Evolutionary conservation across 495 filamentous ascomycete genomes (phyloP).

Genomic region (Daldinia vernicosa): DNA sequence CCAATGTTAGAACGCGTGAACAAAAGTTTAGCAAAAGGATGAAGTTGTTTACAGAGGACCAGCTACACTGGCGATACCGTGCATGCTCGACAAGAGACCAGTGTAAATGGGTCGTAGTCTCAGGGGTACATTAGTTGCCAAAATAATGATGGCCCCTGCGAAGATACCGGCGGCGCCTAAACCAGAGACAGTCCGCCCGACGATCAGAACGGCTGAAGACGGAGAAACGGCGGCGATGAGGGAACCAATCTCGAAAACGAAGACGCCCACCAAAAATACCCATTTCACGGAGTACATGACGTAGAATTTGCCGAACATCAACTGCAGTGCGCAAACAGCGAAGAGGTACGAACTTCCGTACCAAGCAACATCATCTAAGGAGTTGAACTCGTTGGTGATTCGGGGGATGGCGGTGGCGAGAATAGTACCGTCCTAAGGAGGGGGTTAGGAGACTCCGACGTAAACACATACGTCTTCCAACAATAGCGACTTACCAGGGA

Average conservation of each 20-base stretch:
- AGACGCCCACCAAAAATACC: conserved; percentile 51
- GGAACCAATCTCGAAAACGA: conserved; percentile 59
- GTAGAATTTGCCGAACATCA: conserved; percentile 61
- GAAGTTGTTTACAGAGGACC: conserved; percentile 24
- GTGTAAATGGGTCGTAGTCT: conserved; percentile 44
- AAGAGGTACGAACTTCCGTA: conserved; percentile 63
- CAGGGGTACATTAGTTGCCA: conserved; percentile 48
- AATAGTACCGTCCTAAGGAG: conserved; percentile 42
- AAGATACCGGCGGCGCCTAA: conserved; percentile 54
- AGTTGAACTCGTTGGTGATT: conserved; percentile 56
- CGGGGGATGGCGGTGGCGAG: conserved; percentile 54
- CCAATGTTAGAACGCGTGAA: conserved; percentile 12
- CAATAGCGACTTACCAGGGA: conserved; percentile 57
- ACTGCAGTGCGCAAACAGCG: conserved; percentile 52
- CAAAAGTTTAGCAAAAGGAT: neutral
- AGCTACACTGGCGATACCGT: conserved; percentile 23
- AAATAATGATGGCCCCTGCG: conserved; percentile 60
- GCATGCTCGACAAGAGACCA: conserved; percentile 17
- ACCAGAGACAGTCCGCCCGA: conserved; percentile 63
- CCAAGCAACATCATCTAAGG: conserved; percentile 60
- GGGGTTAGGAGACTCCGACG: neutral
- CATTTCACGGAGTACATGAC: conserved; percentile 56
- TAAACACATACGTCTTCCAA: neutral
- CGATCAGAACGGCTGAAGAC: conserved; percentile 49
- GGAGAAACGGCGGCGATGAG: conserved; percentile 24